Evolutionary conservation across 768 basidiomycete genomes (phyloP).

Genomic region (Leucosporidium scottii): DNA sequence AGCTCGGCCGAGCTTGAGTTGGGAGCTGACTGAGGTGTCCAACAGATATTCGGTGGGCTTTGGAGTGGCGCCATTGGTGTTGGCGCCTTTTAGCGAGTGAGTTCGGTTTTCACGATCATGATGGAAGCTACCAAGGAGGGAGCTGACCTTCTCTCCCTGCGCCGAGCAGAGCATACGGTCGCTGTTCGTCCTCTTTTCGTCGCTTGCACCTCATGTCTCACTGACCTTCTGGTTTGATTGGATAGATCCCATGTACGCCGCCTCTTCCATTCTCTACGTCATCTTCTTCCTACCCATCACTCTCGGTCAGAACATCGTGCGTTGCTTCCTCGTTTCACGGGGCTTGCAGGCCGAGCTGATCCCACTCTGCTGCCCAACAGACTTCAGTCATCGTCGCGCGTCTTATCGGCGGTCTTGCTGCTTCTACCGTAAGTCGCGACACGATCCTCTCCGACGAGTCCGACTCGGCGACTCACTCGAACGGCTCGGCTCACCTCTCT

Average conservation of each 20-base stretch:
- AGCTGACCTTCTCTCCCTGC: too few relatives aligned
- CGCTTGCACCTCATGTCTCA: background rate
- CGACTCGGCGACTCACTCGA: too few relatives aligned
- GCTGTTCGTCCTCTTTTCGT: constrained; percentile 7
- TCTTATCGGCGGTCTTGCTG: background rate
- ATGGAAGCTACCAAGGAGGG: too few relatives aligned
- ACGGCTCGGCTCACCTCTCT: too few relatives aligned
- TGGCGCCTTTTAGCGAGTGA: constrained; percentile 22
- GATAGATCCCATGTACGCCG: constrained; percentile 37
- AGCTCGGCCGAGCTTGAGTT: too few relatives aligned
- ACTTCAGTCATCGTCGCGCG: constrained; percentile 40
- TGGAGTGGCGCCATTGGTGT: background rate
- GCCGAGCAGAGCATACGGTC: constrained; percentile 27
- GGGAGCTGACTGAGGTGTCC: too few relatives aligned
- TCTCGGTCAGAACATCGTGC: constrained; percentile 37
- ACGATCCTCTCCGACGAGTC: constrained; percentile 39
- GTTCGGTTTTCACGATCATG: too few relatives aligned
- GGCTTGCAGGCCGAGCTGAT: background rate
- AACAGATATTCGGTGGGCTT: background rate
- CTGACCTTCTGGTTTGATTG: background rate
- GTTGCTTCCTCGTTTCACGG: background rate
- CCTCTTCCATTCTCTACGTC: constrained; percentile 34
- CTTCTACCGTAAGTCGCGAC: constrained; percentile 37
- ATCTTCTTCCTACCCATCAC: constrained; percentile 31
- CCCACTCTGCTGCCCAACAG: background rate